phyloP scores from a whole-genome alignment of 2,329 filamentous ascomycete species.

The Herpotrichia juniperi region DNA sequence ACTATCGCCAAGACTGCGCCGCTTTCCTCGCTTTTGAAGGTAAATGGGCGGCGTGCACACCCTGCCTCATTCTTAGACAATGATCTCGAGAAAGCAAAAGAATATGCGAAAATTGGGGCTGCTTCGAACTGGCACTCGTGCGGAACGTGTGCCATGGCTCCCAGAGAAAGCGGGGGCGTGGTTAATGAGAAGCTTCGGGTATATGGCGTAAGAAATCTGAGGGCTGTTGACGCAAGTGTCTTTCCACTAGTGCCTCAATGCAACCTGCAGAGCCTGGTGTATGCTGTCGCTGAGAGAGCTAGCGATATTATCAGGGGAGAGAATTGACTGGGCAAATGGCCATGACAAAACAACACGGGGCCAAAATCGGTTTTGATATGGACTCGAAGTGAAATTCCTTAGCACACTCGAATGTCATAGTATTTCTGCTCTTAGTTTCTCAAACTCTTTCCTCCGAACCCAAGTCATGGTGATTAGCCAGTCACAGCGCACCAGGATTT shows the following conservation, averaged over 20 bases:
- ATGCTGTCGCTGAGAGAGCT: slow-evolving; percentile 24
- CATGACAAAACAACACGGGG: too few species aligned
- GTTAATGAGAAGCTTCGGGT: slow-evolving; percentile 20
- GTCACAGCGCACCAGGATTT: too few species aligned
- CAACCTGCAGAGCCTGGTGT: slow-evolving; percentile 21
- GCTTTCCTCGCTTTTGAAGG: slow-evolving; percentile 40
- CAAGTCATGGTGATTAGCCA: too few species aligned
- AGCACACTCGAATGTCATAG: too few species aligned
- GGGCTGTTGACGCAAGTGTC: slow-evolving; percentile 24
- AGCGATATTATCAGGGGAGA: slow-evolving; percentile 15
- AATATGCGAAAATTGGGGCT: slow-evolving; percentile 9
- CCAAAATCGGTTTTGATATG: too few species aligned
- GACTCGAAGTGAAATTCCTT: too few species aligned
- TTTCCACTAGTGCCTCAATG: slow-evolving; percentile 18
- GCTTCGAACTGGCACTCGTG: slow-evolving; percentile 27
- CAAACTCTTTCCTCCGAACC: too few species aligned
- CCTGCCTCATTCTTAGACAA: slow-evolving; percentile 9
- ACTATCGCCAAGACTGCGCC: slow-evolving; percentile 40
- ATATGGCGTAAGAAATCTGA: slow-evolving; percentile 18
- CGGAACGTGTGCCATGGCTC: slow-evolving; percentile 27
- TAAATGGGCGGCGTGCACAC: slow-evolving; percentile 23
- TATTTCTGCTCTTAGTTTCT: too few species aligned
- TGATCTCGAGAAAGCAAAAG: slow-evolving; percentile 20
- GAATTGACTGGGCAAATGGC: too few species aligned
- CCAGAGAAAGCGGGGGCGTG: slow-evolving; percentile 19